A percentile compares a stretch with the other conserved stretches of the same genome.
These are phyloP conservation scores for Thalassiosira hispida DNA, from an alignment of 352 stramenopile genomes.

Conservation along the genomic window DNA sequence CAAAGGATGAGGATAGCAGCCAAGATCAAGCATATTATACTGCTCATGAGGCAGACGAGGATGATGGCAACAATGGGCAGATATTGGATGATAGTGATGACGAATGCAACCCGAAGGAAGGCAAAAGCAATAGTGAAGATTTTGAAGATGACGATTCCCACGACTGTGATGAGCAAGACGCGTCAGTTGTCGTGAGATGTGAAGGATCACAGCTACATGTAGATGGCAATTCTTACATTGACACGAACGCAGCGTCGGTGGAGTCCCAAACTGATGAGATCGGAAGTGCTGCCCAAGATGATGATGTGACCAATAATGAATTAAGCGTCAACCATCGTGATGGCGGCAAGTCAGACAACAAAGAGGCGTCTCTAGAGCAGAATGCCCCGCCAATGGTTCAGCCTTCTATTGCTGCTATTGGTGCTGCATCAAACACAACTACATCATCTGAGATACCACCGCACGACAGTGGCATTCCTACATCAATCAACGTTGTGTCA, in stretches of 20 bases:
- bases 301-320: neutral
- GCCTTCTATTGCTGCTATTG: neutral
- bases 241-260: neutral
- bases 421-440: neutral
- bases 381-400: neutral
- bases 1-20: conserved; percentile 14
- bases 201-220: neutral
- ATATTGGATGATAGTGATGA: conserved; percentile 12
- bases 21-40: neutral
- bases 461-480: neutral
- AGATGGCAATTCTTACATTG: neutral
- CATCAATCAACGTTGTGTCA: conserved; percentile 5
- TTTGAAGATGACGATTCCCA: neutral
- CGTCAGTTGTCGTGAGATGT: neutral
- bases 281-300: neutral
- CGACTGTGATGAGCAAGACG: conserved; percentile 5
- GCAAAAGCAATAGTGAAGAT: neutral
- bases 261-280: neutral
- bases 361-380: neutral
- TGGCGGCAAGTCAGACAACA: neutral
- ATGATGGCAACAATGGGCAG: neutral
- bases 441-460: conserved; percentile 4
- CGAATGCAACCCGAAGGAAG: conserved; percentile 10
- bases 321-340: neutral
- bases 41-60: neutral